Conservation (phyloP, 129 eudicot species). For the Centella asiatica region DNA sequence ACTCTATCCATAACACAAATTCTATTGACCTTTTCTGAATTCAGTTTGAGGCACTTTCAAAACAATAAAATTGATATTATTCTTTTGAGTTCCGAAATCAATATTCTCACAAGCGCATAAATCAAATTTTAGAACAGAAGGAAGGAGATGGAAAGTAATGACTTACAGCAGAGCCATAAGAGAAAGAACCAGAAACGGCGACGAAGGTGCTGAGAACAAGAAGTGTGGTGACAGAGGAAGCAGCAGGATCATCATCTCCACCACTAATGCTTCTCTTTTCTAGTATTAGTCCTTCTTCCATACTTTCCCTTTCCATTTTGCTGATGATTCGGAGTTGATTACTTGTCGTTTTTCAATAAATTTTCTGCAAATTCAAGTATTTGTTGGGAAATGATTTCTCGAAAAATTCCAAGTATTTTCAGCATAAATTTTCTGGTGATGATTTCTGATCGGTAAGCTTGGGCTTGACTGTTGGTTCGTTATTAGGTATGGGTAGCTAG, state of each 20-base stretch:
- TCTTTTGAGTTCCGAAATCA: not conserved
- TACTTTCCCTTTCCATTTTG: not conserved
- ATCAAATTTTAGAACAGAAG: no score
- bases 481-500: no score
- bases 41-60: no score
- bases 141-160: not conserved
- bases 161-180: conserved; percentile 17
- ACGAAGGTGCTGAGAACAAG: conserved; percentile 12
- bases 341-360: not conserved
- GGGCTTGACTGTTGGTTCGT: no score
- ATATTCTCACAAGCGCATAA: not conserved
- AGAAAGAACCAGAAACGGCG: conserved; percentile 16
- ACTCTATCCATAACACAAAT: no score
- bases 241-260: not conserved
- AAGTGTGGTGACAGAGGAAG: conserved; percentile 7
- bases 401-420: no score
- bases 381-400: no score
- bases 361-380: not conserved
- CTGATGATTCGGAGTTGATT: no score
- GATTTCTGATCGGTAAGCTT: no score
- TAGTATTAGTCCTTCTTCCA: conserved; percentile 2
- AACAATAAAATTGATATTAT: not conserved
- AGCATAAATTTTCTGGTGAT: no score
- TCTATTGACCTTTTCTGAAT: no score
- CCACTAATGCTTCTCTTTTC: not conserved